phyloP scores from a whole-genome alignment of 1,284 basidiomycete species.

The Cryptococcus depauperatus region DNA sequence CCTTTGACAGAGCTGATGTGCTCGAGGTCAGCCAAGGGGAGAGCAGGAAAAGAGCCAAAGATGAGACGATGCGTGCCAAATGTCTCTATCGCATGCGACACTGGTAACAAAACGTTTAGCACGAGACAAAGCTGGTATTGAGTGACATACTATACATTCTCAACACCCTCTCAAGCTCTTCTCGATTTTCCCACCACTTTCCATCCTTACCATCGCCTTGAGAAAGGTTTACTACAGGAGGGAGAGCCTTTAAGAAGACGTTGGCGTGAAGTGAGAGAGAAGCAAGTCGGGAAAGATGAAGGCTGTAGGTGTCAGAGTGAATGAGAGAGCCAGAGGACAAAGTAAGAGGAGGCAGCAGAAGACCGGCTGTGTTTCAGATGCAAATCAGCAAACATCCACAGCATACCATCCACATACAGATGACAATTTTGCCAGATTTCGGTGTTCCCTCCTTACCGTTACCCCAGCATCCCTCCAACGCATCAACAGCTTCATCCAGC shows the following conservation, averaged over 20 bases:
- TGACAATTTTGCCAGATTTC: constrained; percentile 54
- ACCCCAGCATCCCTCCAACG: constrained; percentile 27
- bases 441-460: constrained; percentile 46
- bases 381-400: neutral
- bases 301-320: constrained; percentile 65
- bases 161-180: constrained; percentile 68
- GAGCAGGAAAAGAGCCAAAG: constrained; percentile 51
- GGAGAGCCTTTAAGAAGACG: constrained; percentile 67
- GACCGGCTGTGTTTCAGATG: constrained; percentile 58
- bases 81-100: constrained; percentile 54
- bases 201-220: constrained; percentile 36
- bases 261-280: constrained; percentile 67
- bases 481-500: constrained; percentile 62
- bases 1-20: neutral
- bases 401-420: constrained; percentile 53
- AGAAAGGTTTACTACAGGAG: constrained; percentile 60
- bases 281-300: constrained; percentile 65
- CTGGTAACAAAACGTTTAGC: constrained; percentile 9
- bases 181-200: constrained; percentile 47
- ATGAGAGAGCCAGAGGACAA: constrained; percentile 62
- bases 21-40: constrained; percentile 15
- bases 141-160: constrained; percentile 75
- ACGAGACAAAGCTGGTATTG: too few relatives aligned
- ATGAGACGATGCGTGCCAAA: constrained; percentile 55
- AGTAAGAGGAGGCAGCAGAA: constrained; percentile 74